Base-by-base conservation (phyloP, 2,329 filamentous ascomycete species). In the Zymoseptoria pseudotritici region DNA sequence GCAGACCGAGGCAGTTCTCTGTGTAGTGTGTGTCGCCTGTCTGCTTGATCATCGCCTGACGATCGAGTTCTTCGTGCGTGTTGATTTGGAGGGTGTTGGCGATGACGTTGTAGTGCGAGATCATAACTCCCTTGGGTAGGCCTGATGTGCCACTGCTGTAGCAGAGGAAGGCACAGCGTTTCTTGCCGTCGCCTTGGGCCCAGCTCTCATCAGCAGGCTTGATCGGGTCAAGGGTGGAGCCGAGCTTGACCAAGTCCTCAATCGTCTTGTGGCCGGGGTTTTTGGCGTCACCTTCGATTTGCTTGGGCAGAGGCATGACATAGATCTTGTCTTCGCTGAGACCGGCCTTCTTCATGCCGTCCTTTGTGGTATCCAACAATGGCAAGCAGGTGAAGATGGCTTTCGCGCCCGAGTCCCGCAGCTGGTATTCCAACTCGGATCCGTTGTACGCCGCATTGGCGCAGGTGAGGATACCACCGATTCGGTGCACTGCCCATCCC, bases 141-240 rank as follows among this genome's bases (percentile, higher is more conserved):
- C 89, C 89, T 10, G 88, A 91, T 1, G 89, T 93, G 20, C 89
- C 89, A 71, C 86, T 90, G 0, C 87, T 91, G 72, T 90, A 92
- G 75, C 88, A 91, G 52, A 95, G 78, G 70, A 89, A 93, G 0
- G 90, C 87, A 5, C 85, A 85, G 67, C 87, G 86, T 57, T 83
- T 83, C 42, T 82, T 81, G 2, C 86, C 87, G 66, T 89, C 84
- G 0, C 88, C 87, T 61, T 80, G 79, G 50, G 75, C 69, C 86
- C 86, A 89, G 31, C 78, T 78, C 68, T 88, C 71, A 4, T 79
- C 75, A 1, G 67, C 62, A 2, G 69, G 50, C 29, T 83, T 79
- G 21, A 88, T 71, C 19, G 78, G 73, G 2, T 82, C 79, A 36
- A 86, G 73, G 13, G 77, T 75, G 53, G 73, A 70, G 24, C 90